Percentiles rank a stretch among this genome's conserved stretches.
phyloP scores from a whole-genome alignment of 257 asterid species.

The Linaria vulgaris region DNA sequence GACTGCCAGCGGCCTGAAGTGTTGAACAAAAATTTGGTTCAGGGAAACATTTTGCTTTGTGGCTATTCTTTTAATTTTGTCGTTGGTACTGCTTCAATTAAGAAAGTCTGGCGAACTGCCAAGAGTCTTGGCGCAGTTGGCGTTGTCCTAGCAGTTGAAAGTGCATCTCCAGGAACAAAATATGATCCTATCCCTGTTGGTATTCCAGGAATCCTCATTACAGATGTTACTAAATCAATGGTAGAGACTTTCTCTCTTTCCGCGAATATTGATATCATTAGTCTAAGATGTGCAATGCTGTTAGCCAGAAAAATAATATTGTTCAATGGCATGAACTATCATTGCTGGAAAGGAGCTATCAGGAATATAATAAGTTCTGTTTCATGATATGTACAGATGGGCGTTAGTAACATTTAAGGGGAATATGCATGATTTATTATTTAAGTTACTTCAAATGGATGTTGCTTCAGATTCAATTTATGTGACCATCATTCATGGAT shows the following conservation, averaged over 20 bases:
- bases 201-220: slow-evolving; percentile 83
- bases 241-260: slow-evolving; percentile 38
- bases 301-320: too few relatives aligned
- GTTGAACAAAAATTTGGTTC: slow-evolving; percentile 76
- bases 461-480: not conserved
- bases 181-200: slow-evolving; percentile 89
- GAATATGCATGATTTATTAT: not conserved
- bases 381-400: too few relatives aligned
- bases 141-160: slow-evolving; percentile 95
- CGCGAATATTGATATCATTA: too few relatives aligned
- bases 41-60: slow-evolving; percentile 92
- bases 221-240: slow-evolving; percentile 70
- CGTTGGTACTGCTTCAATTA: slow-evolving; percentile 81
- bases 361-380: too few relatives aligned
- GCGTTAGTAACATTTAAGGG: too few relatives aligned
- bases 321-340: too few relatives aligned
- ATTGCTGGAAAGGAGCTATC: too few relatives aligned
- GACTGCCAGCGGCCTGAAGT: slow-evolving; percentile 97
- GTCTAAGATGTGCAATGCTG: too few relatives aligned
- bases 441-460: not conserved
- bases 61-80: slow-evolving; percentile 95
- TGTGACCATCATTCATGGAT: slow-evolving; percentile 1
- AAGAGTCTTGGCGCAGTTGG: slow-evolving; percentile 91
- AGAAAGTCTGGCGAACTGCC: slow-evolving; percentile 78
- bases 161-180: slow-evolving; percentile 87